Evolutionary conservation across 495 filamentous ascomycete genomes (phyloP).

Genomic region (Pseudoneurospora amorphoporcata): DNA sequence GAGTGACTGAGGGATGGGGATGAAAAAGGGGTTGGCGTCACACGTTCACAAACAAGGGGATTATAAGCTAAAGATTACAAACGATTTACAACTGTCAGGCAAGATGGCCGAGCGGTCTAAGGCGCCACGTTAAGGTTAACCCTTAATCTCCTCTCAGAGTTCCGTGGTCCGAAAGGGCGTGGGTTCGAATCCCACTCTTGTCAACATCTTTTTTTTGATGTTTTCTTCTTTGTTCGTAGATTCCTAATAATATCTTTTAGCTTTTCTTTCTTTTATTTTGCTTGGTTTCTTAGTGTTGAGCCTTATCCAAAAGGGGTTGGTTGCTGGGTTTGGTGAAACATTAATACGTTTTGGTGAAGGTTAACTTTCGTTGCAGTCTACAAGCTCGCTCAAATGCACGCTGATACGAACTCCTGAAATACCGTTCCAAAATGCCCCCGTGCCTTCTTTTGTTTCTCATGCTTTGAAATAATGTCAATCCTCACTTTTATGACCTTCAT

Average conservation of each 20-base stretch:
- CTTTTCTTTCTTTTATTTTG: too few relatives aligned
- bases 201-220: conserved; percentile 1
- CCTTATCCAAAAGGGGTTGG: too few relatives aligned
- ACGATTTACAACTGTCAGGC: neutral
- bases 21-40: too few relatives aligned
- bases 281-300: too few relatives aligned
- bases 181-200: conserved; percentile 31
- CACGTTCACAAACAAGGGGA: too few relatives aligned
- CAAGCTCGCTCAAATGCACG: too few relatives aligned
- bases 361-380: neutral
- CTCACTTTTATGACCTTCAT: neutral
- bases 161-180: conserved; percentile 30
- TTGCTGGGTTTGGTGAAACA: too few relatives aligned
- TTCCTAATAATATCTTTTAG: too few relatives aligned
- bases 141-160: neutral
- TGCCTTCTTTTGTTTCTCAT: too few relatives aligned
- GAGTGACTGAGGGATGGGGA: too few relatives aligned
- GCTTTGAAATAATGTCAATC: too few relatives aligned
- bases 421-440: neutral
- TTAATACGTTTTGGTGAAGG: neutral
- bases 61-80: neutral
- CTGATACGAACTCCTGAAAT: neutral
- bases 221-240: too few relatives aligned
- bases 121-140: neutral
- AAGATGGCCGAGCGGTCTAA: neutral